phyloP scores from a whole-genome alignment of 108 stramenopile species.

The Poteriospumella lacustris region DNA sequence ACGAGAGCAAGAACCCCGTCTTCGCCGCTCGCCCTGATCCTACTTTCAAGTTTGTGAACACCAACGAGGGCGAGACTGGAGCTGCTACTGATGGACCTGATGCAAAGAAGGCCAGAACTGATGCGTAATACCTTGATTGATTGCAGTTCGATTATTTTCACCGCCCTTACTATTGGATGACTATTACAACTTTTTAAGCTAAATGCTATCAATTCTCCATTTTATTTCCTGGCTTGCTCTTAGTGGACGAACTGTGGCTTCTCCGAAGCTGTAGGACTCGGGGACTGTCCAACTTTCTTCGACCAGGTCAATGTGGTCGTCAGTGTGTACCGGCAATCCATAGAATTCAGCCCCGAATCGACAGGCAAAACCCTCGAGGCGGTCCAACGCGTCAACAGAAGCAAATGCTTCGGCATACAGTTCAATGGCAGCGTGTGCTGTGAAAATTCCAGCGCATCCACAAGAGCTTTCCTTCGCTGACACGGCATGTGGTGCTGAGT shows the following conservation, averaged over 20 bases:
- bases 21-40: not conserved
- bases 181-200: too few species aligned
- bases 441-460: slow-evolving; percentile 94
- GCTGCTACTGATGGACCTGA: too few species aligned
- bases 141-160: too few species aligned
- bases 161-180: too few species aligned
- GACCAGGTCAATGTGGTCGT: slow-evolving; percentile 60
- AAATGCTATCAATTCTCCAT: slow-evolving; percentile 23
- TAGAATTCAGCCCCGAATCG: slow-evolving; percentile 86
- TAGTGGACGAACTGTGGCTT: not conserved
- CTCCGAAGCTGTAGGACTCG: slow-evolving; percentile 66
- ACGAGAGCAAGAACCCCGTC: slow-evolving; percentile 9
- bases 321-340: slow-evolving; percentile 66
- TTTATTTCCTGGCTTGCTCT: not conserved
- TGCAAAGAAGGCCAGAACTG: too few species aligned
- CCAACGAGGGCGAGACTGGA: not conserved
- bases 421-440: slow-evolving; percentile 86
- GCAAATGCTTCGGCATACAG: slow-evolving; percentile 94
- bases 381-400: slow-evolving; percentile 69
- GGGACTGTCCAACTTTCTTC: slow-evolving; percentile 78
- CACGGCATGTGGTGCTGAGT: slow-evolving; percentile 87
- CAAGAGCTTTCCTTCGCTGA: slow-evolving; percentile 69
- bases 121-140: too few species aligned
- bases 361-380: slow-evolving; percentile 78
- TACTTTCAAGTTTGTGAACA: too few species aligned